These are phyloP conservation scores for Brassica cretica DNA, from an alignment of 345 rosid genomes.

Conservation along the genomic window DNA sequence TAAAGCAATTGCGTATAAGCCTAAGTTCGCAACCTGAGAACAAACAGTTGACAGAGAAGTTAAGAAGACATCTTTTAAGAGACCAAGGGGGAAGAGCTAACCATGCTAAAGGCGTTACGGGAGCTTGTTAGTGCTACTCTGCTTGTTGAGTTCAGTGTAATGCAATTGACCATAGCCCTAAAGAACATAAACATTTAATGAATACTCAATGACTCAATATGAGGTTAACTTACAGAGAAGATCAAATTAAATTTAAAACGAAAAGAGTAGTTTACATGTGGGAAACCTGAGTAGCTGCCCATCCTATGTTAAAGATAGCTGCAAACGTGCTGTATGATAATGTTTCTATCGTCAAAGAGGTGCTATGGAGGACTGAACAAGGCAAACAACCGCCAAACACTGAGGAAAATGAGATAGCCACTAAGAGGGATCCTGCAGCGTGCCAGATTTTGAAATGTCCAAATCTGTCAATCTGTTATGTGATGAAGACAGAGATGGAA, in stretches of 20 bases:
- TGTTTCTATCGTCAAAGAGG: constrained; percentile 56
- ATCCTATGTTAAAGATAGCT: constrained; percentile 90
- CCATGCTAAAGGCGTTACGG: constrained; percentile 97
- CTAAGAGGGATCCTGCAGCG: constrained; percentile 82
- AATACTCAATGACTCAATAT: not conserved
- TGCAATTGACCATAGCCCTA: constrained; percentile 95
- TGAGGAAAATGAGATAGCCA: constrained; percentile 89
- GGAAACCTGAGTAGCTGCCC: constrained; percentile 99
- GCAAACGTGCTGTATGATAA: constrained; percentile 76
- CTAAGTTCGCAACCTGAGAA: constrained; percentile 82
- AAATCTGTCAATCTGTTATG: constrained; percentile 59
- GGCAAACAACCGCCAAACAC: constrained; percentile 93
- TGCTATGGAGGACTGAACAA: constrained; percentile 54
- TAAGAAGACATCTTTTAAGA: not conserved
- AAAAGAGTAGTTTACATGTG: constrained; percentile 67
- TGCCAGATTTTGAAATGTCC: constrained; percentile 97
- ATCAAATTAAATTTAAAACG: not conserved
- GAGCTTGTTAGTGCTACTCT: constrained; percentile 88
- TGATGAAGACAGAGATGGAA: constrained; percentile 12
- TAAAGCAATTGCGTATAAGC: constrained; percentile 78
- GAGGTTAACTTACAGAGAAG: not conserved
- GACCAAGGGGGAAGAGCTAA: constrained; percentile 26
- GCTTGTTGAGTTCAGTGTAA: constrained; percentile 82
- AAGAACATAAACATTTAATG: not conserved
- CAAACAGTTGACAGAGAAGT: not conserved